Percentiles rank a stretch among this genome's conserved stretches.
phyloP scores from a whole-genome alignment of 1,284 basidiomycete genomes.

The Microbotryomycetes sp. region DNA sequence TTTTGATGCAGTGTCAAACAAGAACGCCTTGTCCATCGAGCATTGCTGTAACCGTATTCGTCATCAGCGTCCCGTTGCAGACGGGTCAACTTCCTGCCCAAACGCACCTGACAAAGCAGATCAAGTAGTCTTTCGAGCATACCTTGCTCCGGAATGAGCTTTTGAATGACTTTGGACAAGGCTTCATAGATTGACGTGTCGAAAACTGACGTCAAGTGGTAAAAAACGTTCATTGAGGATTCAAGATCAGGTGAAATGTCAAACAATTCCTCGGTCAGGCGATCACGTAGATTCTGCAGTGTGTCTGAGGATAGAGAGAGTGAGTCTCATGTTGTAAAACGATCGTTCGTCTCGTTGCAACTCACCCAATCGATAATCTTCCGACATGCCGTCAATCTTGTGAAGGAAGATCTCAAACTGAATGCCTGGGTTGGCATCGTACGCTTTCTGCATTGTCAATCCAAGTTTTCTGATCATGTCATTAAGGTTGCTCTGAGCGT shows the following conservation, averaged over 20 bases:
- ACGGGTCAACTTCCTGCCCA: background rate
- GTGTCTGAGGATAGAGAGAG: slow-evolving; percentile 54
- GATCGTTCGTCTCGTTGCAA: slow-evolving; percentile 14
- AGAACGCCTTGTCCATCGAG: slow-evolving; percentile 81
- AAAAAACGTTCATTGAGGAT: slow-evolving; percentile 45
- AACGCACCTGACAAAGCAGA: slow-evolving; percentile 65
- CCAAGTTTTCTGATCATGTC: slow-evolving; percentile 36
- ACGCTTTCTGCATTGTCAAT: slow-evolving; percentile 42
- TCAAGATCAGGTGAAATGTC: slow-evolving; percentile 52
- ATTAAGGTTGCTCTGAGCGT: slow-evolving; percentile 66
- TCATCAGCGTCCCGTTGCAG: background rate
- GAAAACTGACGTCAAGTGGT: slow-evolving; percentile 81
- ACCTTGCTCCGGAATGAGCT: slow-evolving; percentile 60
- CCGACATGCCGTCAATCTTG: slow-evolving; percentile 86
- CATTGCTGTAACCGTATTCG: slow-evolving; percentile 58
- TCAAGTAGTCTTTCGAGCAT: slow-evolving; percentile 72
- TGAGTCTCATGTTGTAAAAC: background rate
- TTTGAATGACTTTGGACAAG: slow-evolving; percentile 64
- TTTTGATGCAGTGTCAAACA: slow-evolving; percentile 80
- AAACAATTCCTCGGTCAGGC: slow-evolving; percentile 70
- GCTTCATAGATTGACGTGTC: slow-evolving; percentile 83
- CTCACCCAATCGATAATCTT: slow-evolving; percentile 84
- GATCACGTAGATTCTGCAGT: slow-evolving; percentile 76
- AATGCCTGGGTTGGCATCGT: slow-evolving; percentile 67
- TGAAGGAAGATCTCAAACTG: slow-evolving; percentile 92